These are phyloP conservation scores for Paramecium biaurelia DNA, from an alignment of 73 alveolate species.

Conservation along the genomic window DNA sequence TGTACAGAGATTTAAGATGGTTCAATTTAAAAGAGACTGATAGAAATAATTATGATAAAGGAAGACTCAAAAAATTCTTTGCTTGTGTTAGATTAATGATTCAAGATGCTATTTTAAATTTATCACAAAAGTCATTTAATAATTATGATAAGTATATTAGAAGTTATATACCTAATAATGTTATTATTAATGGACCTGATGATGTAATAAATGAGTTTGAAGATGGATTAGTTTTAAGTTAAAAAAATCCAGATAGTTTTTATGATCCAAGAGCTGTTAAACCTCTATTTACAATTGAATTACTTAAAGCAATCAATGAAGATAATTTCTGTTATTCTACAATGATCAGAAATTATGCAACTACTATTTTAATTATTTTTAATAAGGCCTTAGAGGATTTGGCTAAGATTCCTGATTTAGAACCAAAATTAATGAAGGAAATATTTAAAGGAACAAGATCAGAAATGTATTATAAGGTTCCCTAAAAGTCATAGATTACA, in stretches of 20 bases:
- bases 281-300: constrained; percentile 81
- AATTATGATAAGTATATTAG: constrained; percentile 89
- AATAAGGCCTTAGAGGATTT: constrained; percentile 94
- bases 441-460: constrained; percentile 92
- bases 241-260: constrained; percentile 71
- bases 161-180: constrained; percentile 84
- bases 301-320: constrained; percentile 67
- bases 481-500: constrained; percentile 90
- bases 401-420: constrained; percentile 93
- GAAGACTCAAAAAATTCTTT: constrained; percentile 93
- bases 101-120: constrained; percentile 89
- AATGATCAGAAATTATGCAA: constrained; percentile 88
- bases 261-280: constrained; percentile 73
- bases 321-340: constrained; percentile 75
- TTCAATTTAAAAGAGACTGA: constrained; percentile 94
- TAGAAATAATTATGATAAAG: constrained; percentile 96
- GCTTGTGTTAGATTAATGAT: constrained; percentile 93
- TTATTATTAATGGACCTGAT: constrained; percentile 77
- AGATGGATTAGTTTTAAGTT: constrained; percentile 70
- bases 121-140: constrained; percentile 84
- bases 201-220: constrained; percentile 83
- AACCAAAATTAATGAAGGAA: constrained; percentile 89
- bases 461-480: constrained; percentile 88
- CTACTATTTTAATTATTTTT: constrained; percentile 85
- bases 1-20: constrained; percentile 57